phyloP scores from a whole-genome alignment of 2,329 filamentous ascomycete genomes.

The Graphiopsis chlorocephala region DNA sequence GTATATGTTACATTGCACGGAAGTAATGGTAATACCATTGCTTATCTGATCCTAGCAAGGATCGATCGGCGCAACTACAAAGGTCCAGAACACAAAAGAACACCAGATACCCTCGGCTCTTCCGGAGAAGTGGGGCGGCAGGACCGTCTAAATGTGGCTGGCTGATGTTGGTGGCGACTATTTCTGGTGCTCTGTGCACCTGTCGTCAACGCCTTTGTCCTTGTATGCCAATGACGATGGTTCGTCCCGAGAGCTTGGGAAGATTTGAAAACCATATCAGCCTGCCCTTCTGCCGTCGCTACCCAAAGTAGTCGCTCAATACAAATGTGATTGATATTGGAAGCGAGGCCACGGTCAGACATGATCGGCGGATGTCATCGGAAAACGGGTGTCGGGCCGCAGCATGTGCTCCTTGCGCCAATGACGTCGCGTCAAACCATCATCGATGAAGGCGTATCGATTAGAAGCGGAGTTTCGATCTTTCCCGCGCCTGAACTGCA shows the following conservation, averaged over 20 bases:
- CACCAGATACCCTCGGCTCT: not conserved
- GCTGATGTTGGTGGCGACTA: not conserved
- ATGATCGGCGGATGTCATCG: not conserved
- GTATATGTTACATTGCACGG: no score
- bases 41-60: not conserved
- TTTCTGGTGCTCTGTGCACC: no score
- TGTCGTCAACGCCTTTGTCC: no score
- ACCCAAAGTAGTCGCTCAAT: no score
- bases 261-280: no score
- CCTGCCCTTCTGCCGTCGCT: no score
- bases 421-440: not conserved
- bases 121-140: not conserved
- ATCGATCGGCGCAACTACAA: not conserved
- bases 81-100: not conserved
- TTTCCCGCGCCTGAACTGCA: not conserved
- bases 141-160: no score
- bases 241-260: no score
- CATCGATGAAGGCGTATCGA: not conserved
- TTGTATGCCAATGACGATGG: no score
- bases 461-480: not conserved
- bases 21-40: no score
- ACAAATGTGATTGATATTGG: no score
- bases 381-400: not conserved
- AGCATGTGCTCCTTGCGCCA: not conserved
- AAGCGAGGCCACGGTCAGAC: no score